Percentiles rank a stretch among this genome's conserved stretches.
These are phyloP conservation scores for Silene vulgaris DNA, from an alignment of 179 eudicot species.

Conservation along the genomic window DNA sequence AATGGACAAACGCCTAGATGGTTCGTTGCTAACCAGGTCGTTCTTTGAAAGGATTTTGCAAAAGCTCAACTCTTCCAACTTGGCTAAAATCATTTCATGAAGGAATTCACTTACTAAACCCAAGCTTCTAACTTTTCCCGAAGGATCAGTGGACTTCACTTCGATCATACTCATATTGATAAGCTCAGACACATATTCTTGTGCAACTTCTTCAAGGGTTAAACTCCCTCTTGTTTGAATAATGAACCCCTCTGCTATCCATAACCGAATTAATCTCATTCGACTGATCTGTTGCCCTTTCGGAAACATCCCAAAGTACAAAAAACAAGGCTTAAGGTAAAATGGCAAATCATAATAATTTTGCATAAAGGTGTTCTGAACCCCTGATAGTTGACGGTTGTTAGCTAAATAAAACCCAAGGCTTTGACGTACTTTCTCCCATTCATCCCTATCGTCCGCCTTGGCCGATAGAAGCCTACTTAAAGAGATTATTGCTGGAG, in stretches of 20 bases:
- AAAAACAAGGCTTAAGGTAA: constrained; percentile 31
- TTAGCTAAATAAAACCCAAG: constrained; percentile 23
- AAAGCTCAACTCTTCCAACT: constrained; percentile 26
- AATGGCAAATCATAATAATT: constrained; percentile 21
- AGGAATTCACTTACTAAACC: constrained; percentile 23
- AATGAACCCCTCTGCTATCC: constrained; percentile 39
- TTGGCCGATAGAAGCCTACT: constrained; percentile 30
- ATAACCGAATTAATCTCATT: constrained; percentile 27
- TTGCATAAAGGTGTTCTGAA: constrained; percentile 16
- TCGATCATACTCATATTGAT: constrained; percentile 24
- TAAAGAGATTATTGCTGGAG: constrained; percentile 29
- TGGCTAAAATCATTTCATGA: constrained; percentile 26
- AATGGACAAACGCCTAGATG: constrained; percentile 21
- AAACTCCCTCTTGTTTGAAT: not conserved
- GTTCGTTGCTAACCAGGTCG: not conserved
- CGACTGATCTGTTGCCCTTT: constrained; percentile 9
- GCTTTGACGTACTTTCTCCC: constrained; percentile 30
- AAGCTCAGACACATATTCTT: constrained; percentile 27
- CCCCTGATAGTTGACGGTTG: constrained; percentile 13
- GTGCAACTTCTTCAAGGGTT: constrained; percentile 30
- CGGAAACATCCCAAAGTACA: constrained; percentile 41
- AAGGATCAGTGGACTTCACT: constrained; percentile 3
- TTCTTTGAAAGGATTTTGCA: constrained; percentile 15
- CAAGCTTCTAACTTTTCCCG: constrained; percentile 15
- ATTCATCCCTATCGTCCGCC: constrained; percentile 10